phyloP scores from a whole-genome alignment of 352 stramenopile species.

The Thalassiosira mediterranea region DNA sequence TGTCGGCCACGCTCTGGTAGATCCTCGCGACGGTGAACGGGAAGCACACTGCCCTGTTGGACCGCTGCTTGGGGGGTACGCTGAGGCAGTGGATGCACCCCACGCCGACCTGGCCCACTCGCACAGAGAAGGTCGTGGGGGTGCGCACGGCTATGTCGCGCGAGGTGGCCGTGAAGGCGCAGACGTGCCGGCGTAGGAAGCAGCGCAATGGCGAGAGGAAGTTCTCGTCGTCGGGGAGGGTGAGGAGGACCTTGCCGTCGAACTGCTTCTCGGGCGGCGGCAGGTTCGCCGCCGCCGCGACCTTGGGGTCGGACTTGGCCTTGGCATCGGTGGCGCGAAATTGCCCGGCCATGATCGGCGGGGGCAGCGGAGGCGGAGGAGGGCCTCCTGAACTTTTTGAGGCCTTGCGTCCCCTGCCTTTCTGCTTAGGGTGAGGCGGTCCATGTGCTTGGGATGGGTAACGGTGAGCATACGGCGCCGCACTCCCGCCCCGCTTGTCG shows the following conservation, averaged over 20 bases:
- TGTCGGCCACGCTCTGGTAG: slow-evolving; percentile 79
- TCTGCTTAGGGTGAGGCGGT: background rate
- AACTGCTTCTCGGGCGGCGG: slow-evolving; percentile 21
- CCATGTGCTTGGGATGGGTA: no score
- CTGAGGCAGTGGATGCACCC: slow-evolving; percentile 77
- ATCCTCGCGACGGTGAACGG: slow-evolving; percentile 74
- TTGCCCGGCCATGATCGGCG: background rate
- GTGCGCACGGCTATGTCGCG: slow-evolving; percentile 82
- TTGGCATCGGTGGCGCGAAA: background rate
- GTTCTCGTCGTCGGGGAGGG: slow-evolving; percentile 67
- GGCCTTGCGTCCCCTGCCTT: background rate
- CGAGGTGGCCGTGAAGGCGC: slow-evolving; percentile 74
- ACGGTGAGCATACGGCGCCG: no score
- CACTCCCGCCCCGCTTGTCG: background rate
- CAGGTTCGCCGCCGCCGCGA: background rate
- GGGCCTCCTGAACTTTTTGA: background rate
- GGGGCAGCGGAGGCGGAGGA: background rate
- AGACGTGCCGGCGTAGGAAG: slow-evolving; percentile 81
- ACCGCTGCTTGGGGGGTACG: slow-evolving; percentile 68
- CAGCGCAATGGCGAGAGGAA: slow-evolving; percentile 77
- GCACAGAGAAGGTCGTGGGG: slow-evolving; percentile 80
- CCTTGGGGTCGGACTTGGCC: background rate
- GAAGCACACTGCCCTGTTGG: slow-evolving; percentile 83
- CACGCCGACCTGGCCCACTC: slow-evolving; percentile 79
- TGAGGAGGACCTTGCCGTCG: slow-evolving; percentile 61